Evolutionary conservation across 1,284 basidiomycete genomes (phyloP).

Genomic region (Xerocomus minutiporus): DNA sequence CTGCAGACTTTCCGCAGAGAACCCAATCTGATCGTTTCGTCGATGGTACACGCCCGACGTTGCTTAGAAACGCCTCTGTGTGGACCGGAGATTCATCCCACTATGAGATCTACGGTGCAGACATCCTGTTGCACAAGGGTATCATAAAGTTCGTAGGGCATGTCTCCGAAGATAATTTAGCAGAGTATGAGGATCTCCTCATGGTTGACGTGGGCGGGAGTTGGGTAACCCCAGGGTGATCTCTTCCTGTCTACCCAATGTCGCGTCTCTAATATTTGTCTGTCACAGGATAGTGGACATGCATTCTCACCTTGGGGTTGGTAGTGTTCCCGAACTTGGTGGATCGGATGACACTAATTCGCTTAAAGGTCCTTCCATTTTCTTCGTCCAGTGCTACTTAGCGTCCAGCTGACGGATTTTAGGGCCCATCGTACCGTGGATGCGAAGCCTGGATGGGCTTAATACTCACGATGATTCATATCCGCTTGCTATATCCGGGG

Average conservation of each 20-base stretch:
- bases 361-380: conserved; percentile 29
- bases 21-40: conserved; percentile 58
- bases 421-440: conserved; percentile 42
- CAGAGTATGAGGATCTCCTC: conserved; percentile 22
- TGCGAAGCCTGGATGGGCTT: conserved; percentile 32
- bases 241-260: neutral
- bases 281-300: conserved; percentile 46
- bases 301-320: conserved; percentile 63
- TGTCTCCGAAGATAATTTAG: conserved; percentile 28
- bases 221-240: conserved; percentile 47
- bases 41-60: conserved; percentile 46
- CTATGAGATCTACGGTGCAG: conserved; percentile 48
- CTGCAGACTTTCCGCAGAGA: conserved; percentile 39
- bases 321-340: conserved; percentile 42
- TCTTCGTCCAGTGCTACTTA: neutral
- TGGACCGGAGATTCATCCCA: conserved; percentile 63
- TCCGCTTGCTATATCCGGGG: conserved; percentile 34
- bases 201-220: conserved; percentile 40
- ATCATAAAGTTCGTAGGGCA: conserved; percentile 42
- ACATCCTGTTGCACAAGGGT: conserved; percentile 45
- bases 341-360: conserved; percentile 47
- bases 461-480: conserved; percentile 35
- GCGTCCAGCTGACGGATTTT: neutral
- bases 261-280: conserved; percentile 1
- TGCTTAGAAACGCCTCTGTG: conserved; percentile 64